A percentile compares a stretch with the other conserved stretches of the same genome.
Evolutionary conservation across 2,329 filamentous ascomycete genomes (phyloP).

Genomic region (Cercospora brassicicola): DNA sequence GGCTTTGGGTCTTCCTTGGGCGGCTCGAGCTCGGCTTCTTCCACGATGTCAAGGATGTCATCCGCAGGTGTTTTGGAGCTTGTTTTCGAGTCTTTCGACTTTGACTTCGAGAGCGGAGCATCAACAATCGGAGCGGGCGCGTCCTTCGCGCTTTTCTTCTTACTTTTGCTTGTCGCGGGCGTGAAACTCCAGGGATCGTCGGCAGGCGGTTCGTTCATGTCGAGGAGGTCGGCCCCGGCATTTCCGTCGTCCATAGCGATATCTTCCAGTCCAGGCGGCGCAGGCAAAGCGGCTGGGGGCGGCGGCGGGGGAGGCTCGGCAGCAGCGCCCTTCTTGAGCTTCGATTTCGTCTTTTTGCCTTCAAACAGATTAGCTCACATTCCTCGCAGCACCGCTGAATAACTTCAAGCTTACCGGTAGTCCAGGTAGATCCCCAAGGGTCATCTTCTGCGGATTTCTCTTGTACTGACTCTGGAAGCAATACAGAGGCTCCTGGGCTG

Average conservation of each 20-base stretch:
- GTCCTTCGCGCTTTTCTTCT: conserved; percentile 34
- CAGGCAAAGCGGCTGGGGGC: conserved; percentile 19
- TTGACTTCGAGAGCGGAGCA: conserved; percentile 37
- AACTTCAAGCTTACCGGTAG: conserved; percentile 20
- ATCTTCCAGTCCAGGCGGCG: conserved; percentile 35
- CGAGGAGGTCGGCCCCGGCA: conserved; percentile 26
- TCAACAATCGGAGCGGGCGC: conserved; percentile 37
- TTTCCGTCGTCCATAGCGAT: conserved; percentile 41
- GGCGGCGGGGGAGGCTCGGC: conserved; percentile 36
- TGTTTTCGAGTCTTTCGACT: conserved; percentile 36
- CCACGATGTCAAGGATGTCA: conserved; percentile 29
- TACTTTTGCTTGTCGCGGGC: conserved; percentile 43
- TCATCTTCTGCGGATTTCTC: conserved; percentile 42
- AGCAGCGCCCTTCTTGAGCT: conserved; percentile 57
- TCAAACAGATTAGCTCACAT: conserved; percentile 31
- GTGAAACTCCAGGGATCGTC: conserved; percentile 36
- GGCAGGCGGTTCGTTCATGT: conserved; percentile 25
- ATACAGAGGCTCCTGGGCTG: conserved; percentile 39
- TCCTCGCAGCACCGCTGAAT: conserved; percentile 2
- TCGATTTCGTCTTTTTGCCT: conserved; percentile 55
- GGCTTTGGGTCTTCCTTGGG: conserved; percentile 5
- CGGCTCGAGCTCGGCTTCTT: conserved; percentile 29
- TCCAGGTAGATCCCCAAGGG: conserved; percentile 29
- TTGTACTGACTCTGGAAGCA: conserved; percentile 45
- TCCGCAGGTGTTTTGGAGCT: conserved; percentile 32